Evolutionary conservation across 2,329 filamentous ascomycete genomes (phyloP).

Genomic region (Verticillium klebahnii): DNA sequence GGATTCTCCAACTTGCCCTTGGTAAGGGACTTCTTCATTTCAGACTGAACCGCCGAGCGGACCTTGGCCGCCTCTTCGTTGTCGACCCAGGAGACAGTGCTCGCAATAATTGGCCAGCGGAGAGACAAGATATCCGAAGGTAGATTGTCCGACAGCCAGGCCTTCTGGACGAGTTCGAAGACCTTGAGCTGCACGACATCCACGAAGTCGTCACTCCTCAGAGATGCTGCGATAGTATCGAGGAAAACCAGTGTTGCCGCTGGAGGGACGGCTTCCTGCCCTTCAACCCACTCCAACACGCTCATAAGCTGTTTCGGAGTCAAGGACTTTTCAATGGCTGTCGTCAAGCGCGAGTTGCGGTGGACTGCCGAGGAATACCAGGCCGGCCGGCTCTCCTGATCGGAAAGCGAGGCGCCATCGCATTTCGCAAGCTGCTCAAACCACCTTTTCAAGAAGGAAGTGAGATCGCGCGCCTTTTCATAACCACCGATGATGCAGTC

Average conservation of each 20-base stretch:
- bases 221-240: slow-evolving; percentile 35
- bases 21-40: slow-evolving; percentile 25
- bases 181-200: slow-evolving; percentile 35
- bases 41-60: slow-evolving; percentile 27
- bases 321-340: slow-evolving; percentile 34
- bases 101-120: slow-evolving; percentile 36
- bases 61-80: slow-evolving; percentile 22
- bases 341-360: slow-evolving; percentile 5
- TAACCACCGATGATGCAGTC: slow-evolving; percentile 38
- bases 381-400: slow-evolving; percentile 8
- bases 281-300: slow-evolving; percentile 36
- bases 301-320: slow-evolving; percentile 38
- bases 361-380: slow-evolving; percentile 21
- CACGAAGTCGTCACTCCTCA: slow-evolving; percentile 35
- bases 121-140: slow-evolving; percentile 25
- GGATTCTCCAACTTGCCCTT: slow-evolving; percentile 24
- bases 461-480: slow-evolving; percentile 36
- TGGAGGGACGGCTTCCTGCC: slow-evolving; percentile 22
- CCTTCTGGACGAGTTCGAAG: slow-evolving; percentile 26
- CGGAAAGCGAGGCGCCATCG: slow-evolving; percentile 16
- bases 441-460: slow-evolving; percentile 44
- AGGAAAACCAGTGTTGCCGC: slow-evolving; percentile 35
- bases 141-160: slow-evolving; percentile 18
- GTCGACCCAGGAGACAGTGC: slow-evolving; percentile 27
- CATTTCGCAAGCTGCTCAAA: slow-evolving; percentile 33